Conservation (phyloP, 352 stramenopile genomes). For the Pythium phragmitis region DNA sequence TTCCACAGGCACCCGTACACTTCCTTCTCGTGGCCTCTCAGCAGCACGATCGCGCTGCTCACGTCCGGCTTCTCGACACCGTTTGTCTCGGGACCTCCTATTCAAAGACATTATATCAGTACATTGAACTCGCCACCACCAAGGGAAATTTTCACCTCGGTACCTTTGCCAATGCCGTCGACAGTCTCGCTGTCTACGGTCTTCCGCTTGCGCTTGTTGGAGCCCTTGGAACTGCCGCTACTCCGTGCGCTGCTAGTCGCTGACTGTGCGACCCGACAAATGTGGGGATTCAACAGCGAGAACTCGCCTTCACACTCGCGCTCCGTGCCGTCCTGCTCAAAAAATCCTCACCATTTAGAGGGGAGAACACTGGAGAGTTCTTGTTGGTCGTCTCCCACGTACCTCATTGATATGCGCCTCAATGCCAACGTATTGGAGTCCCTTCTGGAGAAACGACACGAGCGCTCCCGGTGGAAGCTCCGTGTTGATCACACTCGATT, state of each 20-base stretch:
- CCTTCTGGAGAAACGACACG: conserved; percentile 98
- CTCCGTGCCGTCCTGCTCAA: conserved; percentile 74
- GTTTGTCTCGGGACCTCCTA: conserved; percentile 50
- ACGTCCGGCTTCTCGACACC: conserved; percentile 57
- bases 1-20: conserved; percentile 99
- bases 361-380: background rate
- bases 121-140: background rate
- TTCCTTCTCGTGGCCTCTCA: conserved; percentile 86
- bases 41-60: conserved; percentile 58
- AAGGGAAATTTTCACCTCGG: background rate
- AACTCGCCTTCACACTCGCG: conserved; percentile 88
- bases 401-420: conserved; percentile 90
- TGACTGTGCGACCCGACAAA: conserved; percentile 84
- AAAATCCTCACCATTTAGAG: background rate
- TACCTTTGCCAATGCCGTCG: conserved; percentile 51
- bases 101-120: conserved; percentile 15
- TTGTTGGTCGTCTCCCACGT: conserved; percentile 1
- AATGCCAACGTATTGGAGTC: conserved; percentile 93
- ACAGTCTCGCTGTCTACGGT: conserved; percentile 40
- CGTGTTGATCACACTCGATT: conserved; percentile 91
- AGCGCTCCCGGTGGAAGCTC: conserved; percentile 96
- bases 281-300: conserved; percentile 91
- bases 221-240: conserved; percentile 39
- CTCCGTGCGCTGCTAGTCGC: conserved; percentile 65
- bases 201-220: conserved; percentile 86